These are phyloP conservation scores for Rhynchospora pubera DNA, from an alignment of 176 grass and related monocot species.

Conservation along the genomic window DNA sequence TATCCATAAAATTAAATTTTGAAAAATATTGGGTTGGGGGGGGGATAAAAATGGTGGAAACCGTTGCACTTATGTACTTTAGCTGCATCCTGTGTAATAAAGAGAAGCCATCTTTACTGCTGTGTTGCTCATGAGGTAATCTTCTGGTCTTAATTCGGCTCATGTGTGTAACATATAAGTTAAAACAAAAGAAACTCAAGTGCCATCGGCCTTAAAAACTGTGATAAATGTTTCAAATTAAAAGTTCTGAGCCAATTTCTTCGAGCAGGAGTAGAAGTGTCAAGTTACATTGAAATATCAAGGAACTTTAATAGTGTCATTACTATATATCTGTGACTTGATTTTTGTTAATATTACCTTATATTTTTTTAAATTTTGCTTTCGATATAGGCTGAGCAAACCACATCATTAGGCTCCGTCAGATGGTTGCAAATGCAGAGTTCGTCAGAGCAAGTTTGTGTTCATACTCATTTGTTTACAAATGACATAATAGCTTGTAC, in stretches of 20 bases:
- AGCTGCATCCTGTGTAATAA: not conserved
- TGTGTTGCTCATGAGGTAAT: not conserved
- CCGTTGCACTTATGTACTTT: not conserved
- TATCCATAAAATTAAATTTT: not conserved
- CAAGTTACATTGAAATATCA: not conserved
- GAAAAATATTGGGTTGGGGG: no score
- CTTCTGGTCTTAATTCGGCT: not conserved
- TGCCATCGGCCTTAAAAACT: no score
- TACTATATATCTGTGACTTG: not conserved
- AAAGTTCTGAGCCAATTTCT: not conserved
- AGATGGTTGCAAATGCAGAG: constrained; percentile 95
- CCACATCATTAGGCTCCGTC: constrained; percentile 65
- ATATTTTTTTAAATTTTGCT: not conserved
- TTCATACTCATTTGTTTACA: not conserved
- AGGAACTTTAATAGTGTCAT: not conserved
- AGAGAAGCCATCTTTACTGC: not conserved
- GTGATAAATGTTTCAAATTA: not conserved
- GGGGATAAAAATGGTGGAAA: not conserved
- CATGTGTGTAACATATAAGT: not conserved
- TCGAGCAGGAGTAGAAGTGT: not conserved
- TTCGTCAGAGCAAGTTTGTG: constrained; percentile 63
- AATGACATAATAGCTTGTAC: not conserved
- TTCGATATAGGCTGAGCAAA: constrained; percentile 55
- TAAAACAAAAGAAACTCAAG: no score
- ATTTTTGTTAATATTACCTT: not conserved